Evolutionary conservation across 2,329 filamentous ascomycete genomes (phyloP), one percentile per base, ranked within the genome.

Genomic region (Nigrospora oryzae): DNA sequence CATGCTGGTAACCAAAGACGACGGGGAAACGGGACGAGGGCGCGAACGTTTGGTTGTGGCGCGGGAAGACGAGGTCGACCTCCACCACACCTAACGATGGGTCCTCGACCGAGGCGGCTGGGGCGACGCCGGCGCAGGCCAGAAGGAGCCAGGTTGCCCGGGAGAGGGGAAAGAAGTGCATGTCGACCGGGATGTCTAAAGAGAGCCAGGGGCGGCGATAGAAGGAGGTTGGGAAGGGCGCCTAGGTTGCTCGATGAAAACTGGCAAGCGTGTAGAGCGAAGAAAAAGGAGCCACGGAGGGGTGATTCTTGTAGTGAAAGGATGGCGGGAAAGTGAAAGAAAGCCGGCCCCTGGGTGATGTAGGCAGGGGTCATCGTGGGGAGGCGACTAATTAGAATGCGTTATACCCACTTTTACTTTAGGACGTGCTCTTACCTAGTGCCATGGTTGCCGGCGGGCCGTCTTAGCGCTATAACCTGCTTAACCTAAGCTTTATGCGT

Each of bases 21-120:
- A 59, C 34, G 28, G 55, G 57, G 19, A 59, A 50, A 3, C 43
- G 42, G 12, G 40, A 28, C 13, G 46, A 46, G 11, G 52, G 56
- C 19, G 51, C 46, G 46, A 56, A 58, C 5, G 52, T 58, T 35
- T 53, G 46, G 49, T 59, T 54, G 19, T 23, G 19, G 16, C 53
- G 55, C 7, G 57, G 56, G 43, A 60, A 59, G 4, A 57, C 42
- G 37, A 59, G 31, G 36, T 54, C 53, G 34, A 58, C 34, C 40
- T 57, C 54, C 30, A 51, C 23, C 15, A 41, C 43, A 16, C 42
- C 48, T 36, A 42, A 32, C 10, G 40, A 38, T 32, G 30, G 23
- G 32, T 32, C 34, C 14, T 36, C 36, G 30, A 41, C 44, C 19
- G 19, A 23, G 19, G 19, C 19, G 19, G 19, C 19, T 6, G 19